Evolutionary conservation across 2,329 filamentous ascomycete genomes (phyloP).

Genomic region (Fusarium sp.): DNA sequence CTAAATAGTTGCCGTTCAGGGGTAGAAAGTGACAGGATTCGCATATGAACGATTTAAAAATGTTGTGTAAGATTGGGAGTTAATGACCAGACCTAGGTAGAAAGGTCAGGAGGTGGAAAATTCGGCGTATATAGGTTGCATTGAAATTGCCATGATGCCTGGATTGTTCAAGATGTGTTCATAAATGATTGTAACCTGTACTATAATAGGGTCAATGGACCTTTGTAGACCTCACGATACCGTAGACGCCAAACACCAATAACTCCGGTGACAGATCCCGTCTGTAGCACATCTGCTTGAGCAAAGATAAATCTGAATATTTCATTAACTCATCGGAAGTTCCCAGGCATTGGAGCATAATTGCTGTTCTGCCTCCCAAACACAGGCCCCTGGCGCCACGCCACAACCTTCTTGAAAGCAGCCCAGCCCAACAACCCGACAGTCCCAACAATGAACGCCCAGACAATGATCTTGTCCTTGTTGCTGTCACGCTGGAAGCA

Average conservation of each 20-base stretch:
- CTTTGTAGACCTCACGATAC: slow-evolving; percentile 17
- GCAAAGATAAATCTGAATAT: neutral
- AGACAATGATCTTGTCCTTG: slow-evolving; percentile 76
- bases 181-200: slow-evolving; percentile 14
- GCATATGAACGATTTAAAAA: slow-evolving; percentile 22
- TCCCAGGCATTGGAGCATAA: slow-evolving; percentile 51
- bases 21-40: slow-evolving; percentile 27
- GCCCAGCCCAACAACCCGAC: slow-evolving; percentile 72
- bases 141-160: slow-evolving; percentile 46
- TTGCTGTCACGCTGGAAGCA: slow-evolving; percentile 77
- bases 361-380: slow-evolving; percentile 49
- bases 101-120: slow-evolving; percentile 41
- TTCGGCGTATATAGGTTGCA: slow-evolving; percentile 48
- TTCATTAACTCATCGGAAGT: slow-evolving; percentile 36
- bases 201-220: slow-evolving; percentile 17
- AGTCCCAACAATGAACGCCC: slow-evolving; percentile 72
- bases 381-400: slow-evolving; percentile 54
- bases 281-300: neutral
- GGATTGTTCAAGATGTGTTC: slow-evolving; percentile 27
- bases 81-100: slow-evolving; percentile 42
- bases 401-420: slow-evolving; percentile 63
- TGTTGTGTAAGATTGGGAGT: slow-evolving; percentile 38
- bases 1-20: slow-evolving; percentile 48
- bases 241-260: slow-evolving; percentile 30
- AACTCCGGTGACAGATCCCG: neutral